Conservation (phyloP, 805 yeast species). For the Huiozyma sinensis region DNA sequence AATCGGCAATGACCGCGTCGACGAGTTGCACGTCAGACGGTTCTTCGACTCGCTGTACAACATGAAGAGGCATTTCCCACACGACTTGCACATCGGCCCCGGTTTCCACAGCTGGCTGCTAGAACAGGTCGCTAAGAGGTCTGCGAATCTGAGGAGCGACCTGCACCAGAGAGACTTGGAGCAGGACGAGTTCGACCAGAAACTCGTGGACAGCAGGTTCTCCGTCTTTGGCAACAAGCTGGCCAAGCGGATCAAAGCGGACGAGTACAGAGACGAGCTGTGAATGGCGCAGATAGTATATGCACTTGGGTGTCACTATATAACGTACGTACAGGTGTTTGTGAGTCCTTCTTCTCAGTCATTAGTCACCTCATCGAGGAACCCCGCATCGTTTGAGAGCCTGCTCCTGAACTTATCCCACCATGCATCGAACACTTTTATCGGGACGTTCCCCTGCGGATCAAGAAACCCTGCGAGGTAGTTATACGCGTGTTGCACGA, state of each 20-base stretch:
- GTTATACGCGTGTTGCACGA: constrained; percentile 87
- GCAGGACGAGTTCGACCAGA: constrained; percentile 29
- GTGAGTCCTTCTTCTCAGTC: constrained; percentile 1
- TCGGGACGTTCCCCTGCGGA: constrained; percentile 67
- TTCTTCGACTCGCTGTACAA: constrained; percentile 32
- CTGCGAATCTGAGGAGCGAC: constrained; percentile 14
- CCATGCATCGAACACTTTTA: constrained; percentile 86
- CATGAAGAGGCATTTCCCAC: constrained; percentile 25
- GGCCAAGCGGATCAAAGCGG: constrained; percentile 48
- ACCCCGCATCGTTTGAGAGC: constrained; percentile 71
- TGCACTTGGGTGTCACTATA: background rate
- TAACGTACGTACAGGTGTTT: background rate
- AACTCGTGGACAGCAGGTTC: constrained; percentile 44
- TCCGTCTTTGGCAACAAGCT: constrained; percentile 67
- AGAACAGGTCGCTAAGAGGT: constrained; percentile 31
- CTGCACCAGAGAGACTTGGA: constrained; percentile 24
- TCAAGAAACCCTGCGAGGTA: constrained; percentile 83
- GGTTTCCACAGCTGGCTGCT: constrained; percentile 58
- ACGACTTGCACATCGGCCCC: constrained; percentile 26
- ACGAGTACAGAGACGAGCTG: constrained; percentile 5
- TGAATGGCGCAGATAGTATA: constrained; percentile 1
- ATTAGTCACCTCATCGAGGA: constrained; percentile 43
- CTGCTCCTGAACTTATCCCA: constrained; percentile 82
- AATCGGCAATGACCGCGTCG: constrained; percentile 19
- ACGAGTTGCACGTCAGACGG: constrained; percentile 33